Base-by-base conservation (phyloP, 306 rosid species). In the Castanopsis chinensis region DNA sequence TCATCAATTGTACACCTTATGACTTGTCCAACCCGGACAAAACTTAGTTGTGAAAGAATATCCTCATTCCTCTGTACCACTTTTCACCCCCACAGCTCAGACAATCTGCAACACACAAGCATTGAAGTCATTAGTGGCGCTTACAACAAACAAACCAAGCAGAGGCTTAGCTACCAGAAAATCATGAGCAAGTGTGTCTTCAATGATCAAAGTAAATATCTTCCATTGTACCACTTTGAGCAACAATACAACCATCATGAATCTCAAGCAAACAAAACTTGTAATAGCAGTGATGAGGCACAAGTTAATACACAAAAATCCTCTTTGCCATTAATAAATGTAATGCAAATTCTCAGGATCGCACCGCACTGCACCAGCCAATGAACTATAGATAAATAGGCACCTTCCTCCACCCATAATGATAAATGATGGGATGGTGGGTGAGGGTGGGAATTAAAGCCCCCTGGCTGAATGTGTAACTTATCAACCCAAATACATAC, bases 331-430 rank as follows among this genome's bases (percentile, higher is more conserved):
- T 63, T 13, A 27, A 13, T 15, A 63, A 7, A 63, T 28, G 41
- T 63, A 25, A 18, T 0, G 20, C 9, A 63, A 63, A 15, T 28
- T 27, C 69, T 23, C 33, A 63, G 18, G 5, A 27, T 4, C 6
- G 8, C 33, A 41, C 45, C 3, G 0, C 45, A 8, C 45, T 0
- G 0, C 12, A 41, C 45, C 12, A 0, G 3, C 12, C 45, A 41
- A 41, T 41, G 45, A 41, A 41, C 11, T 0, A 41, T 41, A 2
- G 45, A 41, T 41, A 41, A 41, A 8, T 11, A 7, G 45, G 45
- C 11, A 37, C 45, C 45, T 37, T 37, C 45, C 45, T 37, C 45
- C 45, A 37, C 45, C 45, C 11, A 37, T 37, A 7, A 37, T 37
- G 45, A 37, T 37, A 37, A 37, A 37, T 37, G 11, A 37, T 37